A percentile compares a stretch with the other conserved stretches of the same genome.
These are phyloP conservation scores for Globisporangium middletonii DNA, from an alignment of 352 stramenopile genomes.

Conservation along the genomic window DNA sequence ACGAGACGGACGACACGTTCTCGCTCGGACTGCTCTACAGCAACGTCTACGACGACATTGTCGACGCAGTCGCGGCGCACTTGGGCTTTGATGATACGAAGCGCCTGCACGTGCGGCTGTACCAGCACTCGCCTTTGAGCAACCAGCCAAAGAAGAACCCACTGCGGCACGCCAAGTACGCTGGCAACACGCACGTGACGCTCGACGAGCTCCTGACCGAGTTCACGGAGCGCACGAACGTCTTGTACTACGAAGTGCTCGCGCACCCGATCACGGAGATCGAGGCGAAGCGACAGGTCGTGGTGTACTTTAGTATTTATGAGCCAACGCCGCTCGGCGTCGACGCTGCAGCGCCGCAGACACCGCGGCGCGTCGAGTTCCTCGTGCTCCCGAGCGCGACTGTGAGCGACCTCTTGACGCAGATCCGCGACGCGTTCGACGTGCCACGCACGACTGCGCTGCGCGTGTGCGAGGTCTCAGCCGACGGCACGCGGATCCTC, in stretches of 20 bases:
- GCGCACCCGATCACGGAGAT: slow-evolving; percentile 76
- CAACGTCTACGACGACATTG: slow-evolving; percentile 69
- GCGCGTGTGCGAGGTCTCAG: slow-evolving; percentile 56
- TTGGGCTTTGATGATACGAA: slow-evolving; percentile 37
- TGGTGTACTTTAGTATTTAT: slow-evolving; percentile 74
- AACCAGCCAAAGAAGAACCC: slow-evolving; percentile 57
- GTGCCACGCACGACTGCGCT: slow-evolving; percentile 30
- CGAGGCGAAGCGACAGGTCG: slow-evolving; percentile 77
- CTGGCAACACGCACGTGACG: slow-evolving; percentile 49
- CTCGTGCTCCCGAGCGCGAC: slow-evolving; percentile 51
- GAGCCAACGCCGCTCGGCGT: slow-evolving; percentile 30
- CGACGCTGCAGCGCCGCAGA: slow-evolving; percentile 23
- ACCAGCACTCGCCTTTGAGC: slow-evolving; percentile 72
- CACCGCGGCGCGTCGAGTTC: slow-evolving; percentile 46
- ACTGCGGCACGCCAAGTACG: slow-evolving; percentile 57
- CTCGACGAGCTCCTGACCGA: slow-evolving; percentile 70
- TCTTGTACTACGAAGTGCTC: slow-evolving; percentile 73
- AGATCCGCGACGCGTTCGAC: slow-evolving; percentile 40
- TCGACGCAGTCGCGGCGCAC: slow-evolving; percentile 45
- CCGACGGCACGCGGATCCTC: slow-evolving; percentile 49
- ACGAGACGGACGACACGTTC: slow-evolving; percentile 15
- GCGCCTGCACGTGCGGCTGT: slow-evolving; percentile 62
- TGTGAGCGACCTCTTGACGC: slow-evolving; percentile 39
- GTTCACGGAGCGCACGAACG: slow-evolving; percentile 60
- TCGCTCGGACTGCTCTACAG: slow-evolving; percentile 53